Evolutionary conservation across 2,329 filamentous ascomycete genomes (phyloP), one percentile per base, ranked within the genome.

Genomic region (Penicillium sp.): DNA sequence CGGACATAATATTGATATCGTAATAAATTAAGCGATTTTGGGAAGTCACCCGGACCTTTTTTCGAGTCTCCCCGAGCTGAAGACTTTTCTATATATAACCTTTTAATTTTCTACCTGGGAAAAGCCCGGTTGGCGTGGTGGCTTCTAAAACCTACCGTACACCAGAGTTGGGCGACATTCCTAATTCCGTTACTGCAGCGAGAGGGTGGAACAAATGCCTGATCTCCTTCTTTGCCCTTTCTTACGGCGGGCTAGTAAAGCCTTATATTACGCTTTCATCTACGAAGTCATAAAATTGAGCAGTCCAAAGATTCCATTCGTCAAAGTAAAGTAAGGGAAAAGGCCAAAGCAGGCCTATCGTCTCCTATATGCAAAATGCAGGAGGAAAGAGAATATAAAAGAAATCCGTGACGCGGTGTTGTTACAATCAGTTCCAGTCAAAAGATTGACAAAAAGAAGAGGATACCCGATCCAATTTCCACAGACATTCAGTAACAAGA

Each of bases 291-390:
- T 7, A 19, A 43, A 10, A 25, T 59, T 53, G 54, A 60, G 54
- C 62, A 64, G 53, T 59, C 62, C 45, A 62, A 51, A 45, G 57
- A 56, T 52, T 65, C 64, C 64, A 65, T 66, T 65, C 57, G 51
- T 50, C 34, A 57, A 60, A 50, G 52, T 47, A 50, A 58, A 44
- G 45, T 44, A 43, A 36, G 34, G 27, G 51, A 55, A 54, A 46
- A 52, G 53, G 40, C 49, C 44, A 13, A 41, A n/a, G 36, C 9
- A 23, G 15, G 34, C 39, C 57, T 54, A 48, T 53, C 33, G n/a
- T 58, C 62, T 50, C 58, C 53, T 13, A 27, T 27, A 36, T 16
- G 34, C 29, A 48, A 39, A 31, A 33, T 16, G 49, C 40, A 40
- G 45, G 40, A 55, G 55, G 57, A 60, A 53, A 52, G 55, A 59